phyloP scores from a whole-genome alignment of 441 rosid genomes.

The Daphne laureola region DNA sequence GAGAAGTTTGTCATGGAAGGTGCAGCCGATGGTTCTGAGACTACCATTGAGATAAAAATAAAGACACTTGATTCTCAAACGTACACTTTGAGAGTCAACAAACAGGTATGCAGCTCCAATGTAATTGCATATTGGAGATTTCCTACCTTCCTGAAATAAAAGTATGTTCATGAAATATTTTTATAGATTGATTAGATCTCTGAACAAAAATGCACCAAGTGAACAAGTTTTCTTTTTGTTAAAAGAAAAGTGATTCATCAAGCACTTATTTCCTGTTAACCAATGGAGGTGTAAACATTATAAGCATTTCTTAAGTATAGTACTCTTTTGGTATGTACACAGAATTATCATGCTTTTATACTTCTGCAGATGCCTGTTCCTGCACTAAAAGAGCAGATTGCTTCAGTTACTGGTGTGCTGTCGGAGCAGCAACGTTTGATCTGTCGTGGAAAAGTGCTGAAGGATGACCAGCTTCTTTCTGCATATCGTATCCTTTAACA shows the following conservation, averaged over 20 bases:
- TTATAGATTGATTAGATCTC: too few relatives aligned
- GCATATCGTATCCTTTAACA: constrained; percentile 86
- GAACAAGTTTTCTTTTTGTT: background rate
- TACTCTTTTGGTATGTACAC: constrained; percentile 7
- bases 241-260: too few relatives aligned
- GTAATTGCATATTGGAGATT: background rate
- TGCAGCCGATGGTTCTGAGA: constrained; percentile 45
- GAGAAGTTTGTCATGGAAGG: constrained; percentile 27
- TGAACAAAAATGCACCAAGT: background rate
- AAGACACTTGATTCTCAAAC: constrained; percentile 94
- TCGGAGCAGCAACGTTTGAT: constrained; percentile 91
- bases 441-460: constrained; percentile 89
- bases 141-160: background rate
- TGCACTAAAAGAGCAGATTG: constrained; percentile 89
- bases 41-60: constrained; percentile 77
- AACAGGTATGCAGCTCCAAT: constrained; percentile 47
- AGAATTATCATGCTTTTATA: background rate
- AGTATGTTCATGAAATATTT: background rate
- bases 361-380: constrained; percentile 78
- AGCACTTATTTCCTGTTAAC: too few relatives aligned
- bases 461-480: constrained; percentile 93
- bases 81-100: constrained; percentile 80
- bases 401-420: constrained; percentile 84
- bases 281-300: too few relatives aligned
- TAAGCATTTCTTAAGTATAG: background rate